Evolutionary conservation across 331 rosid species (phyloP).

Genomic region (Prunus yedoensis): DNA sequence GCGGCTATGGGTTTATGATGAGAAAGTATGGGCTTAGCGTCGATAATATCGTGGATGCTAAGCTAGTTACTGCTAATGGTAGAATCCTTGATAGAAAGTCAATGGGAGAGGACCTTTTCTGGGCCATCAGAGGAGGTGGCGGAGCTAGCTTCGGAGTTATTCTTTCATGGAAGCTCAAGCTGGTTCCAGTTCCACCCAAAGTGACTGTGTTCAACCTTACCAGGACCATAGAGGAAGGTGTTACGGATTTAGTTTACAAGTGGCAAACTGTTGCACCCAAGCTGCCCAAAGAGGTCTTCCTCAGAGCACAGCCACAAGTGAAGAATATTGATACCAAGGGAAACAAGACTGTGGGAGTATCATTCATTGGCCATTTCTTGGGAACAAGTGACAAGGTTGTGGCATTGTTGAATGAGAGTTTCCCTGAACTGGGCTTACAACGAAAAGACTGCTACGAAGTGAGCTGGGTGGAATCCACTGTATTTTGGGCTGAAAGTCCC

Average conservation of each 20-base stretch:
- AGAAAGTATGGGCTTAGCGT: conserved; percentile 51
- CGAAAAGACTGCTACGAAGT: conserved; percentile 25
- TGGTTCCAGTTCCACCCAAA: conserved; percentile 48
- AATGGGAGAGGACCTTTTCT: conserved; percentile 71
- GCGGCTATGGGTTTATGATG: conserved; percentile 67
- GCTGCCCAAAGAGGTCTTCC: background rate
- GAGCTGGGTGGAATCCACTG: conserved; percentile 51
- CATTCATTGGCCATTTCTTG: conserved; percentile 38
- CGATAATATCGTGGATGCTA: conserved; percentile 53
- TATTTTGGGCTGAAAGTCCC: background rate
- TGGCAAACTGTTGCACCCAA: background rate
- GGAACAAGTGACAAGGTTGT: conserved; percentile 35
- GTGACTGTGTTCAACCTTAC: too few species aligned
- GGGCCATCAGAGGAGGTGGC: conserved; percentile 77
- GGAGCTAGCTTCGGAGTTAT: conserved; percentile 72
- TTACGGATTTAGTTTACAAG: too few species aligned
- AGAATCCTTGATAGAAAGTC: conserved; percentile 37
- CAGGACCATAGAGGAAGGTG: too few species aligned
- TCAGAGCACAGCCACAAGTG: background rate
- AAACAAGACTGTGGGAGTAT: conserved; percentile 23
- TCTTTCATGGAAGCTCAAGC: conserved; percentile 41
- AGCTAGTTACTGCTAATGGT: conserved; percentile 52
- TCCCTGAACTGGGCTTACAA: conserved; percentile 40
- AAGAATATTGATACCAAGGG: background rate
- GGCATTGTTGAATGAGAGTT: conserved; percentile 29